Evolutionary conservation across 208 protist species (phyloP), one percentile per base, ranked within the genome.

Genomic region (Trypanosoma cruzi): DNA sequence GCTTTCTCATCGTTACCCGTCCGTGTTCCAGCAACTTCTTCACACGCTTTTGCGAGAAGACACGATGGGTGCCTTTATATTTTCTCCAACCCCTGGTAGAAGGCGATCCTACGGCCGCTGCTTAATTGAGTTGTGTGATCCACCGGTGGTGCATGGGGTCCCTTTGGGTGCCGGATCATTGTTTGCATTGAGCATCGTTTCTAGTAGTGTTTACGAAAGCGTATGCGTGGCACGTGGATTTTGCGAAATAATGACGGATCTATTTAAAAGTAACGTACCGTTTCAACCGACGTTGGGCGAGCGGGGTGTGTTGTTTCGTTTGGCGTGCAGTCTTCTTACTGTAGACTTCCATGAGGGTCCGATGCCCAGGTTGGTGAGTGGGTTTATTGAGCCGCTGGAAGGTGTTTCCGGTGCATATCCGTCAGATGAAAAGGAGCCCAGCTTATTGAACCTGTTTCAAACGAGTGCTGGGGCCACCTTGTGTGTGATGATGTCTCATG

Each of bases 1-100:
- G 29, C 58, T 77, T 14, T 50, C n/a, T 31, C 22, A 29, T 29
- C 56, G 26, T 7, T 69, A 70, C 44, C 71, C 63, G 14, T 46
- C 40, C 2, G 50, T 69, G 13, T 71, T 71, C 34, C 24, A n/a
- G 18, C 28, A 57, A 28, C 64, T 77, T 7, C 8, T 71, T 46
- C 26, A 48, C 22, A 29, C 37, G 5, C 56, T 77, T 1, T 28
- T 77, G 6, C 56, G 31, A 20, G 49, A 70, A n/a, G 58, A 71
- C 1, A 60, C 64, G 11, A 77, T 77, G n/a, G 71, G 58, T 52
- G 71, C 58, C 13, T 77, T 77, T 55, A 49, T 58, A 6, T 77
- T 71, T 50, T 64, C 71, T 36, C 24, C 62, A 13, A 46, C 32
- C 8, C 24, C 56, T 7, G 26, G 46, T 16, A 37, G 58, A 22